Conservation (phyloP, 306 rosid genomes). For the Rosa lucieae region DNA sequence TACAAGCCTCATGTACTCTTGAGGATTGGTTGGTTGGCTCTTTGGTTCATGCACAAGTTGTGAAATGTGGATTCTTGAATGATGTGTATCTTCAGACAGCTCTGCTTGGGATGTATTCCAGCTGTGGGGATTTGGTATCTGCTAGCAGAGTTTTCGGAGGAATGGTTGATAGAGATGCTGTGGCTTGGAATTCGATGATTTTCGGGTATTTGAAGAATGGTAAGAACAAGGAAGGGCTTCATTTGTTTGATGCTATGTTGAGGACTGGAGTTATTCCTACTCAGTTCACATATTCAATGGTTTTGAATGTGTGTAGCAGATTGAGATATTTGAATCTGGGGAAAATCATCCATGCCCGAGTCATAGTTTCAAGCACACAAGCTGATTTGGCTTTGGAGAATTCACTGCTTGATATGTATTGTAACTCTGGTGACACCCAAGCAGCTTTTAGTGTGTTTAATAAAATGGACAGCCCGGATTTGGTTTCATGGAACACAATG, state of each 20-base stretch:
- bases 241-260: conserved; percentile 46
- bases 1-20: conserved; percentile 58
- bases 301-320: conserved; percentile 59
- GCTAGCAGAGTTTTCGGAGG: conserved; percentile 52
- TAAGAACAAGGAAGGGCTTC: conserved; percentile 41
- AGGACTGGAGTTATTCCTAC: conserved; percentile 53
- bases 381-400: conserved; percentile 65
- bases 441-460: conserved; percentile 49
- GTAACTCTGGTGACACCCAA: conserved; percentile 52
- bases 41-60: conserved; percentile 59
- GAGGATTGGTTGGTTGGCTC: conserved; percentile 55
- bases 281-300: conserved; percentile 62
- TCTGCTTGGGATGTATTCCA: conserved; percentile 72
- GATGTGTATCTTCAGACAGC: conserved; percentile 67
- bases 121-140: conserved; percentile 54
- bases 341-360: conserved; percentile 54
- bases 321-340: conserved; percentile 44
- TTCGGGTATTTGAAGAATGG: conserved; percentile 57
- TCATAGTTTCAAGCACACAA: conserved; percentile 45
- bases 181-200: conserved; percentile 81
- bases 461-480: conserved; percentile 49
- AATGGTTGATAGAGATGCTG: conserved; percentile 53
- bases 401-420: conserved; percentile 80
- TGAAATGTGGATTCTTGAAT: conserved; percentile 61
- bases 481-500: conserved; percentile 87